These are phyloP conservation scores for Lepidium didymum DNA, from an alignment of 345 rosid species.

Conservation along the genomic window DNA sequence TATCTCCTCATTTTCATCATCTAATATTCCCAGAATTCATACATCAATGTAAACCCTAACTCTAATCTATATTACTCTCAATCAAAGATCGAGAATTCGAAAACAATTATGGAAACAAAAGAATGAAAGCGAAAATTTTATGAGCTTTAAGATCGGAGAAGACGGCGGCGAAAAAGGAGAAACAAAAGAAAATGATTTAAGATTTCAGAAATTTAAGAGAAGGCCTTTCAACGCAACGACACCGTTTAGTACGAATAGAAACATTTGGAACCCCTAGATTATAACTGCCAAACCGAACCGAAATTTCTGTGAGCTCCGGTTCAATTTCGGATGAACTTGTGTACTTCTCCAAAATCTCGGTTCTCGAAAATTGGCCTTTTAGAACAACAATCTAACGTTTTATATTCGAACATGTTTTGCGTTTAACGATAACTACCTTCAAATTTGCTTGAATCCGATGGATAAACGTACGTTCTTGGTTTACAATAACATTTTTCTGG, in stretches of 20 bases:
- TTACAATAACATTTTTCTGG: background rate
- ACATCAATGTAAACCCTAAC: background rate
- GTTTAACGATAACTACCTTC: background rate
- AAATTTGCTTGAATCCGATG: background rate
- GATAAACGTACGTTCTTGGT: constrained; percentile 6
- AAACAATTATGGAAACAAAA: background rate
- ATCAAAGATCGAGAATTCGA: background rate
- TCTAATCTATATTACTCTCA: background rate
- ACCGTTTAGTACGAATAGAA: background rate
- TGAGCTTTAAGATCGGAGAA: background rate
- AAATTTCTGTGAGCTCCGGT: background rate
- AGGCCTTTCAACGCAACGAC: background rate
- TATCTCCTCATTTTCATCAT: constrained; percentile 30
- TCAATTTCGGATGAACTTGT: background rate
- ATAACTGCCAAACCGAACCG: background rate
- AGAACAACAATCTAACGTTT: background rate
- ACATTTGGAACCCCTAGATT: background rate
- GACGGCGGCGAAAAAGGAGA: background rate
- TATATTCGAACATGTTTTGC: background rate
- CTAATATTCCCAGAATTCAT: background rate
- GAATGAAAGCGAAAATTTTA: background rate
- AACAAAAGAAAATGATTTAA: background rate
- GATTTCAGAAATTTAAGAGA: background rate
- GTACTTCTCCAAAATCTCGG: background rate
- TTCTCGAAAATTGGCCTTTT: background rate